Conservation (phyloP, 2,329 filamentous ascomycete genomes). For the Penicillium sclerotiorum region DNA sequence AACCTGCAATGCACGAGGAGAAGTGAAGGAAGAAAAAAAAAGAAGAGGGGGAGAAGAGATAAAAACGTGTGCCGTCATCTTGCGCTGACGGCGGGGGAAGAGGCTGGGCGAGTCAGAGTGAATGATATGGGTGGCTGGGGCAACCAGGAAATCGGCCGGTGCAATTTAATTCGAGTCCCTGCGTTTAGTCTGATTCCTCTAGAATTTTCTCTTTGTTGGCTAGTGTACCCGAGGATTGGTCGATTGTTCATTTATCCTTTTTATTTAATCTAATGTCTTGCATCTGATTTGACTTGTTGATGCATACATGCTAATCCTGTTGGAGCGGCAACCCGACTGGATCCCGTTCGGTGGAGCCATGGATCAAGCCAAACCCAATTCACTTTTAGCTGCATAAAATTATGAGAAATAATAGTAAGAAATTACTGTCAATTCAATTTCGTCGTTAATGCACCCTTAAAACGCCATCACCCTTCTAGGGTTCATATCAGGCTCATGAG, state of each 20-base stretch:
- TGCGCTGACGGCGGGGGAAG: slow-evolving; percentile 19
- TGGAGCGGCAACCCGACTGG: slow-evolving; percentile 16
- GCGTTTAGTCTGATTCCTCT: not conserved
- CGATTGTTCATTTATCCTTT: not conserved
- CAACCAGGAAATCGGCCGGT: slow-evolving; percentile 11
- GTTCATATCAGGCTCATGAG: too few species aligned
- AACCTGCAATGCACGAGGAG: slow-evolving; percentile 12
- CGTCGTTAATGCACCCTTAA: too few species aligned
- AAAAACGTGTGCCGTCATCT: slow-evolving; percentile 18
- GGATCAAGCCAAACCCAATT: slow-evolving; percentile 1
- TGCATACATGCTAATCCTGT: slow-evolving; percentile 1
- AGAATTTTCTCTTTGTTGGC: not conserved
- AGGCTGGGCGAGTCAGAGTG: slow-evolving; percentile 36
- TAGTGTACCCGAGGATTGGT: not conserved
- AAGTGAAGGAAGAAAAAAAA: slow-evolving; percentile 14
- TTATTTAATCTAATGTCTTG: slow-evolving; percentile 8
- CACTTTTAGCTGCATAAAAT: too few species aligned
- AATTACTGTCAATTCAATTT: too few species aligned
- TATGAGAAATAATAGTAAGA: too few species aligned
- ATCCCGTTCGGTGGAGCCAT: slow-evolving; percentile 1
- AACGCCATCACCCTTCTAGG: too few species aligned
- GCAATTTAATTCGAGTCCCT: not conserved
- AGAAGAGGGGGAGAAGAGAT: slow-evolving; percentile 7
- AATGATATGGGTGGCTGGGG: slow-evolving; percentile 35
- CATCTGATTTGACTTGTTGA: slow-evolving; percentile 19